A percentile compares a stretch with the other conserved stretches of the same genome.
These are phyloP conservation scores for Avena sativa DNA, from an alignment of 176 grass and related monocot genomes.

Conservation along the genomic window DNA sequence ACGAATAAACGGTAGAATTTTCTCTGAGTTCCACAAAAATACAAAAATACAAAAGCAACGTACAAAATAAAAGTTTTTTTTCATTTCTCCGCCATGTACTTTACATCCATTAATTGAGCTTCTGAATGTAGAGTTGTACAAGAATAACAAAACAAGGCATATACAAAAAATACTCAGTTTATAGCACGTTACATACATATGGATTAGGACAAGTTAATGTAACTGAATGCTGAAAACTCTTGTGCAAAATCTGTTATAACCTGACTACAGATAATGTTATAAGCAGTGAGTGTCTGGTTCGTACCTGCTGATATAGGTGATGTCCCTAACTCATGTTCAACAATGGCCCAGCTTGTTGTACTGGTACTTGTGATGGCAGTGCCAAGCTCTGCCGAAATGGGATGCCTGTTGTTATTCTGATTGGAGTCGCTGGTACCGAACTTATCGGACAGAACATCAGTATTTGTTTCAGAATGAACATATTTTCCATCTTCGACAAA, in stretches of 20 bases:
- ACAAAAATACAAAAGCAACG: neutral
- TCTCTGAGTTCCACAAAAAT: neutral
- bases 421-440: neutral
- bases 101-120: neutral
- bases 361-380: neutral
- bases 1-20: neutral
- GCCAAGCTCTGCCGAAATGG: neutral
- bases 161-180: neutral
- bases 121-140: neutral
- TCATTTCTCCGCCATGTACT: neutral
- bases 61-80: neutral
- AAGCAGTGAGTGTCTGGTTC: neutral
- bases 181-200: neutral
- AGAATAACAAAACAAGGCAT: neutral
- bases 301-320: neutral
- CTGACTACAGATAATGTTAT: neutral
- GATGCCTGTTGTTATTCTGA: neutral
- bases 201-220: neutral
- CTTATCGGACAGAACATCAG: neutral
- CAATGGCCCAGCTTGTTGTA: neutral
- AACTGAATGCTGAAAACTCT: neutral
- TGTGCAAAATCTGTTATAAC: neutral
- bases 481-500: neutral
- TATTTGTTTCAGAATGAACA: neutral
- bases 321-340: neutral